These are phyloP conservation scores for Babesia gibsoni DNA, from an alignment of 169 alveolate species.

Conservation along the genomic window DNA sequence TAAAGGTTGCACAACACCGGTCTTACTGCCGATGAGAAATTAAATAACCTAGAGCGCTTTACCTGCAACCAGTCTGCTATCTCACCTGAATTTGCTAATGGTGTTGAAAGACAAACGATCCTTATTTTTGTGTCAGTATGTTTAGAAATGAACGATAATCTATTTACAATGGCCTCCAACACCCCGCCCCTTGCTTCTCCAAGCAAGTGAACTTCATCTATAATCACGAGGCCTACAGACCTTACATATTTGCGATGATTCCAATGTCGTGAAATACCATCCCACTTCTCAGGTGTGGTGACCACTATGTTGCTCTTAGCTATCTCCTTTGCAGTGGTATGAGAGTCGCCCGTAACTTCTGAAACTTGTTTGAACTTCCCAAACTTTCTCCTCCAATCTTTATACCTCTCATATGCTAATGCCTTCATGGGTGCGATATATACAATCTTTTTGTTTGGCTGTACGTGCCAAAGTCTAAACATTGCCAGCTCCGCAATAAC, in stretches of 20 bases:
- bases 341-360: conserved; percentile 95
- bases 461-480: conserved; percentile 81
- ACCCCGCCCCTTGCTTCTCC: conserved; percentile 98
- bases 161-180: conserved; percentile 94
- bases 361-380: conserved; percentile 82
- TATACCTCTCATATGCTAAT: conserved; percentile 84
- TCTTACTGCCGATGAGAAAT: conserved; percentile 97
- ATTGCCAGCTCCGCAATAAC: conserved; percentile 96
- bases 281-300: conserved; percentile 99
- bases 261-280: conserved; percentile 98
- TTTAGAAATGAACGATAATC: conserved; percentile 93
- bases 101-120: conserved; percentile 95
- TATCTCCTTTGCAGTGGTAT: conserved; percentile 66
- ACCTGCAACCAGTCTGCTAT: conserved; percentile 97
- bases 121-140: conserved; percentile 85
- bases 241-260: conserved; percentile 90
- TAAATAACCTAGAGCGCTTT: conserved; percentile 91
- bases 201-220: conserved; percentile 98
- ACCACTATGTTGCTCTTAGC: conserved; percentile 88
- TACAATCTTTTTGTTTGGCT: conserved; percentile 87
- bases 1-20: conserved; percentile 98
- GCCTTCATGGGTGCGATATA: conserved; percentile 99
- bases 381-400: conserved; percentile 89
- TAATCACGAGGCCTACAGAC: conserved; percentile 90
- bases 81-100: conserved; percentile 97